These are phyloP conservation scores for Dactylis glomerata DNA, from an alignment of 176 grass and related monocot genomes.

Conservation along the genomic window DNA sequence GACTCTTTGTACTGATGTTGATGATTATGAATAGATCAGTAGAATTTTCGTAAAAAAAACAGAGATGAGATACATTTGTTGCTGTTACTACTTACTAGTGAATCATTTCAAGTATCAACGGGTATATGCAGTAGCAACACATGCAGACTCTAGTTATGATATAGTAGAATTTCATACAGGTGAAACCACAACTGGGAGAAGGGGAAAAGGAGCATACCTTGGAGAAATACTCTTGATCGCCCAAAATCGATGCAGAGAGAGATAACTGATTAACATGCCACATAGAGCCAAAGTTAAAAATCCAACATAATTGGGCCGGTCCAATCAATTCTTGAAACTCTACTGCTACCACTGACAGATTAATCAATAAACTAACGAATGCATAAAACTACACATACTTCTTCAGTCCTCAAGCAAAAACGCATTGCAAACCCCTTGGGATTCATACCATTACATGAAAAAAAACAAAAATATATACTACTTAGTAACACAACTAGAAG, in stretches of 20 bases:
- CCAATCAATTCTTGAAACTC: not conserved
- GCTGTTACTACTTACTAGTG: not conserved
- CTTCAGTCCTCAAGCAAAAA: not conserved
- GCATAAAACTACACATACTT: constrained; percentile 1
- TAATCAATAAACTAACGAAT: not conserved
- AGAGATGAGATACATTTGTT: not conserved
- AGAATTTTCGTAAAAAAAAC: too few relatives aligned
- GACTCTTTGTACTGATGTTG: too few relatives aligned
- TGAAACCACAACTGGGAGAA: constrained; percentile 25
- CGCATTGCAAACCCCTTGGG: not conserved
- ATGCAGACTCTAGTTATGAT: constrained; percentile 14
- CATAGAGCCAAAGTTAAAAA: constrained; percentile 24
- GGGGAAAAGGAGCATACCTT: constrained; percentile 44
- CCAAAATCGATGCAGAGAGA: constrained; percentile 72
- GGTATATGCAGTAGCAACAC: not conserved
- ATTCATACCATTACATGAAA: not conserved
- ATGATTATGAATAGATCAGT: too few relatives aligned
- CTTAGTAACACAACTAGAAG: not conserved
- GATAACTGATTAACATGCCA: constrained; percentile 67
- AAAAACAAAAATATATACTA: constrained; percentile 5
- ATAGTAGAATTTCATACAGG: not conserved
- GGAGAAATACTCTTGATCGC: constrained; percentile 64
- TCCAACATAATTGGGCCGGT: constrained; percentile 6
- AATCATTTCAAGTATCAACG: constrained; percentile 15
- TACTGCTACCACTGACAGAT: constrained; percentile 7